A percentile compares a stretch with the other conserved stretches of the same genome.
These are phyloP conservation scores for Scedosporium dehoogii DNA, from an alignment of 2,329 filamentous ascomycete species.

Conservation along the genomic window DNA sequence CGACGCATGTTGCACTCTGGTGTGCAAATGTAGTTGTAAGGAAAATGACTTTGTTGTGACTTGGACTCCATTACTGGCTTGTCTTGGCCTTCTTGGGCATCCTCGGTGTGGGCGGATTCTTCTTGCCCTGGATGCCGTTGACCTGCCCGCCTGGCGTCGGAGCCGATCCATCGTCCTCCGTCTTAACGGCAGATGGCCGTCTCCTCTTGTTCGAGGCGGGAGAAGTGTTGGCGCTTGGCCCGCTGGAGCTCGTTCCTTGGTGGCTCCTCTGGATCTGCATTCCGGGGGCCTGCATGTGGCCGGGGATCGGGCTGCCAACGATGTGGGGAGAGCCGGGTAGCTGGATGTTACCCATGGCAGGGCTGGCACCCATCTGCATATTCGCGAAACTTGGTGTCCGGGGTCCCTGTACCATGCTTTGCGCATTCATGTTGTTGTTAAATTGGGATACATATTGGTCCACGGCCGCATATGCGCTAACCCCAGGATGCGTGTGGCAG, in stretches of 20 bases:
- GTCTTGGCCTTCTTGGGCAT: constrained; percentile 25
- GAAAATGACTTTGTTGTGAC: background rate
- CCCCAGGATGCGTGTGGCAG: constrained; percentile 41
- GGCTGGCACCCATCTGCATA: constrained; percentile 50
- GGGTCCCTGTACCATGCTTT: constrained; percentile 36
- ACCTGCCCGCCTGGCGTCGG: constrained; percentile 39
- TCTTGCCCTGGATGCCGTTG: constrained; percentile 45
- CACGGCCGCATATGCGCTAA: constrained; percentile 48
- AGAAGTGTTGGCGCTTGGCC: constrained; percentile 58
- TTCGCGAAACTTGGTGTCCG: constrained; percentile 46
- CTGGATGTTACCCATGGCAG: constrained; percentile 48
- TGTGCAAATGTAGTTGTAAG: background rate
- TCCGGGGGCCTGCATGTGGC: constrained; percentile 52
- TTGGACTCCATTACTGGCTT: background rate
- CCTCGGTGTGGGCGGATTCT: constrained; percentile 43
- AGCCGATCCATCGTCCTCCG: constrained; percentile 42
- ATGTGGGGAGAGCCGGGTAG: constrained; percentile 52
- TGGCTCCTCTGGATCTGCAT: constrained; percentile 61
- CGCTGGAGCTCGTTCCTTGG: constrained; percentile 56
- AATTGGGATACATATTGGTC: constrained; percentile 49
- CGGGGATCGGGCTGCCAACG: constrained; percentile 50
- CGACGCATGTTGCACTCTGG: background rate
- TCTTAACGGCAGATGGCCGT: constrained; percentile 46
- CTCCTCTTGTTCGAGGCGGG: constrained; percentile 51
- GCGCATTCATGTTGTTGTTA: constrained; percentile 23